A percentile compares a stretch with the other conserved stretches of the same genome.
phyloP scores from a whole-genome alignment of 345 rosid species.

The Arabis alpina region DNA sequence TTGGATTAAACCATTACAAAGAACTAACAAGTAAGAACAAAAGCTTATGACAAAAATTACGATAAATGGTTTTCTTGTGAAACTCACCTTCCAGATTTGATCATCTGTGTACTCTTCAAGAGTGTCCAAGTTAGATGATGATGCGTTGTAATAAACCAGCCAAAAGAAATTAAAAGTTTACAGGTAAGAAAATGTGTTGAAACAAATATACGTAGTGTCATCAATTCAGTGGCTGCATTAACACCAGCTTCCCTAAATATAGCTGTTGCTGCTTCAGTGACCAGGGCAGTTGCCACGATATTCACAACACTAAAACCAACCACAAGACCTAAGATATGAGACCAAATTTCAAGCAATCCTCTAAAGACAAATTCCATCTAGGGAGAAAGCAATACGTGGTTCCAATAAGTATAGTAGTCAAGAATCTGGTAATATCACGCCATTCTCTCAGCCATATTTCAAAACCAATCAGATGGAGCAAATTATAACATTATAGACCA shows the following conservation, averaged over 20 bases:
- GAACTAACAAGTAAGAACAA: background rate
- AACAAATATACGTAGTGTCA: constrained; percentile 72
- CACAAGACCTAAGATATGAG: constrained; percentile 47
- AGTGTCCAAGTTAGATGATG: constrained; percentile 84
- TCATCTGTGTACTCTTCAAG: constrained; percentile 83
- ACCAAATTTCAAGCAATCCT: constrained; percentile 36
- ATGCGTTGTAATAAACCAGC: background rate
- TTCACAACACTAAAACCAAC: constrained; percentile 75
- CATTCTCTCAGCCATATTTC: constrained; percentile 58
- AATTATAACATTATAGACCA: no score
- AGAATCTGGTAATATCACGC: constrained; percentile 98
- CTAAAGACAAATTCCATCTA: constrained; percentile 28
- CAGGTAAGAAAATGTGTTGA: background rate
- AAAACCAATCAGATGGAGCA: constrained; percentile 32
- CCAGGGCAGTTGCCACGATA: constrained; percentile 98
- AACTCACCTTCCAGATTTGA: constrained; percentile 86
- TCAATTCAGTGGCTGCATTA: constrained; percentile 97
- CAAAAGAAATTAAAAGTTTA: constrained; percentile 7
- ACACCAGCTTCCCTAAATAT: constrained; percentile 99
- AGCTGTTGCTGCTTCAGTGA: constrained; percentile 97
- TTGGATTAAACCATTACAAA: constrained; percentile 1
- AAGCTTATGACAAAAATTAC: constrained; percentile 12
- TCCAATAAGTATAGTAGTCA: constrained; percentile 98
- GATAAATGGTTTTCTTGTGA: constrained; percentile 9
- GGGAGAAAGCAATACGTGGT: constrained; percentile 73